Conservation (phyloP, 495 filamentous ascomycete species). For the Geoglossum glabrum region DNA sequence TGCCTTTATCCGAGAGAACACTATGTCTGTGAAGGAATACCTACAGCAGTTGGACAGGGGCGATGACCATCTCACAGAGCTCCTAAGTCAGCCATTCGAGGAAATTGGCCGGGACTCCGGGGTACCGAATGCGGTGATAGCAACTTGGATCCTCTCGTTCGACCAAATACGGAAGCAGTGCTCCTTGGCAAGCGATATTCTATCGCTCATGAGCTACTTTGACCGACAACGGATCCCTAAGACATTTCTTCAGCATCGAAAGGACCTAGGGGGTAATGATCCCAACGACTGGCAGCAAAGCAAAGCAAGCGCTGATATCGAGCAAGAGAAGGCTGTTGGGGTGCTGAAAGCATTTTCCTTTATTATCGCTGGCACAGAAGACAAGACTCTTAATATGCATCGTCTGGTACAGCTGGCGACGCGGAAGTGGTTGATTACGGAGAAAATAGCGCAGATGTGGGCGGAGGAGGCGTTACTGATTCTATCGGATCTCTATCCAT, state of each 20-base stretch:
- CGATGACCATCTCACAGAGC: background rate
- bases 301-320: constrained; percentile 7
- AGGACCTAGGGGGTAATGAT: constrained; percentile 7
- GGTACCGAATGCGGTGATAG: constrained; percentile 1
- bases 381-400: constrained; percentile 21
- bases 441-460: background rate
- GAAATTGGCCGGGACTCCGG: constrained; percentile 1
- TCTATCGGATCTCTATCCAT: background rate
- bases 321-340: constrained; percentile 19
- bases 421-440: constrained; percentile 16
- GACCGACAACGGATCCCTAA: constrained; percentile 23
- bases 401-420: constrained; percentile 26
- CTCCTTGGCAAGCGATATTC: constrained; percentile 16
- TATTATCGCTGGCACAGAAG: constrained; percentile 11
- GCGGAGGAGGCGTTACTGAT: background rate
- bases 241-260: constrained; percentile 12
- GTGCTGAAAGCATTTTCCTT: constrained; percentile 18
- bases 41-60: background rate
- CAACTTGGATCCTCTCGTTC: constrained; percentile 6
- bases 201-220: constrained; percentile 26
- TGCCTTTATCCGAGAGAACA: constrained; percentile 24
- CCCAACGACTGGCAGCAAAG: constrained; percentile 12
- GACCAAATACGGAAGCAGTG: constrained; percentile 23
- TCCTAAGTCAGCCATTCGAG: background rate
- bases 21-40: background rate